Conservation (phyloP, 805 yeast genomes). For the Pichia eremophila region DNA sequence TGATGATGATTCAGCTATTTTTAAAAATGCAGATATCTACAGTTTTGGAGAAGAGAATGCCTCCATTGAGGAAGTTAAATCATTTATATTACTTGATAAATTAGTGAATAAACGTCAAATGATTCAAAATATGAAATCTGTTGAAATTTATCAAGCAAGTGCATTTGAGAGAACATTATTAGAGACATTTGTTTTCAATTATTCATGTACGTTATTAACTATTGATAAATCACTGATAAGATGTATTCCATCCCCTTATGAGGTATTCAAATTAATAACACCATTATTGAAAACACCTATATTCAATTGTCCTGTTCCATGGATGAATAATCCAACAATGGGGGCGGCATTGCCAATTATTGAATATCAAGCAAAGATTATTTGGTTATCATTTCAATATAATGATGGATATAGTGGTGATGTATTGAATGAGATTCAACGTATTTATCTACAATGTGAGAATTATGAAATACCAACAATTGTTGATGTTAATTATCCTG, state of each 20-base stretch:
- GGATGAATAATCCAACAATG: constrained; percentile 35
- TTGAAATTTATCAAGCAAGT: neutral
- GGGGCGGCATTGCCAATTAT: constrained; percentile 32
- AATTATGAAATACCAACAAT: constrained; percentile 8
- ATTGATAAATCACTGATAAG: constrained; percentile 23
- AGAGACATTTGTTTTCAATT: constrained; percentile 39
- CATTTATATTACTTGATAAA: constrained; percentile 4
- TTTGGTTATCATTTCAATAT: constrained; percentile 24
- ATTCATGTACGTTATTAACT: constrained; percentile 28
- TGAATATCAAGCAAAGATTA: constrained; percentile 30
- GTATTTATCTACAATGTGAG: neutral
- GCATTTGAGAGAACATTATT: constrained; percentile 28
- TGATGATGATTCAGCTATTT: neutral
- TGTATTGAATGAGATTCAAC: neutral
- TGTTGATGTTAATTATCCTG: constrained; percentile 12
- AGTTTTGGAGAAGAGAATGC: neutral
- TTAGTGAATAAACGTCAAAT: constrained; percentile 1
- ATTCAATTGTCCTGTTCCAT: constrained; percentile 24
- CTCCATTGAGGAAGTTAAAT: neutral
- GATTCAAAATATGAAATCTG: neutral
- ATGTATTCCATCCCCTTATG: constrained; percentile 34
- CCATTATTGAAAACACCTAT: constrained; percentile 27
- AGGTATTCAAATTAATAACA: constrained; percentile 25
- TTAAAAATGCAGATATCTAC: neutral
- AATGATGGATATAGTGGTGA: constrained; percentile 5